Evolutionary conservation across 768 basidiomycete genomes (phyloP), one percentile per base, ranked within the genome.

Genomic region (Lyophyllum semitale): DNA sequence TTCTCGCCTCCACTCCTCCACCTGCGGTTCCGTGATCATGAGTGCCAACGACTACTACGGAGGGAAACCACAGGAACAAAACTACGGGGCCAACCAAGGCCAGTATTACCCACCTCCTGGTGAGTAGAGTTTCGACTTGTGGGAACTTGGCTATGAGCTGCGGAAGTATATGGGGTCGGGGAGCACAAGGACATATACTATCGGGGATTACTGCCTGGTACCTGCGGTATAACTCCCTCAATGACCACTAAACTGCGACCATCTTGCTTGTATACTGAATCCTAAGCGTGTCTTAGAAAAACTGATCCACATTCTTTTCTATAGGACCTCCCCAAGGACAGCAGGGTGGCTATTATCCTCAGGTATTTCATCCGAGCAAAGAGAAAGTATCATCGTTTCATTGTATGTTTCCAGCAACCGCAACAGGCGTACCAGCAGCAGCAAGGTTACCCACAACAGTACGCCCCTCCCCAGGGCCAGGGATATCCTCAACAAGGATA

Each of bases 1-100:
- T 32, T 42, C 43, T 44, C 43, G 22, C 45, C 59, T 57, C 61
- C 62, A 43, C 43, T 46, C 51, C 54, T 48, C 57, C 53, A 55
- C 54, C 59, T 44, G 49, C 51, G 37, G 45, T 57, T 32, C 60
- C 48, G 57, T 57, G 53, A 61, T 54, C 61, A 87, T 88, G 89
- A 86, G 88, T 58, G 87, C 84, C 66, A 84, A 85, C 71, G 89
- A 91, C 63, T 92, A 88, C 63, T 91, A 90, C 71, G 73, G 73
- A 48, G 73, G 75, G 40, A 78, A 81, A 56, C 77, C 70, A 18
- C 83, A 81, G 61, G 75, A 77, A 59, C 72, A 77, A 38, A 81
- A 81, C 38, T 83, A 85, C 64, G 83, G 82, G 54, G 82, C 81
- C 13, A 82, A 81, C 9, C 72, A 73, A 47, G 73, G 72, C 29